Conservation (phyloP, 208 protist species). For the Trypanosoma cruzi region DNA sequence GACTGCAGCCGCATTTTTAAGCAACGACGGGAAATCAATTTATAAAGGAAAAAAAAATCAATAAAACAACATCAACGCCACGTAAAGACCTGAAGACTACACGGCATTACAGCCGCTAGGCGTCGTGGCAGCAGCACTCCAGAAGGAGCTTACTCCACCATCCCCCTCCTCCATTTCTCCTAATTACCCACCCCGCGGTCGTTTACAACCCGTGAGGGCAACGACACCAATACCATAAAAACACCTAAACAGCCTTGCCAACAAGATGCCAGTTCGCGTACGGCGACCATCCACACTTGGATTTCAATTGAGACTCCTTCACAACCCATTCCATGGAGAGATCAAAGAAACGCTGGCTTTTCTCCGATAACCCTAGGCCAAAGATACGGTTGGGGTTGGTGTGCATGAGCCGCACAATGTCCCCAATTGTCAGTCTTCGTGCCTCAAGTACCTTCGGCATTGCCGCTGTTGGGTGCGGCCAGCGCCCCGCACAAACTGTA, state of each 20-base stretch:
- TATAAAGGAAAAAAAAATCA: no score
- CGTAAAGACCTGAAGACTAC: no score
- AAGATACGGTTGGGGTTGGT: conserved; percentile 85
- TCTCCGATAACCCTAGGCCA: conserved; percentile 33
- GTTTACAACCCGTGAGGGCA: background rate
- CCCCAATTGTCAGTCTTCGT: conserved; percentile 35
- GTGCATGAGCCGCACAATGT: conserved; percentile 75
- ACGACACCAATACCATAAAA: background rate
- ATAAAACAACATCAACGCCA: no score
- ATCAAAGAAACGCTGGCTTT: conserved; percentile 49
- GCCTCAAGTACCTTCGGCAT: conserved; percentile 50
- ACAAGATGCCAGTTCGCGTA: conserved; percentile 78
- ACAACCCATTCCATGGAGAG: conserved; percentile 56
- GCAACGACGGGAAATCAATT: no score
- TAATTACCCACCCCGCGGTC: no score
- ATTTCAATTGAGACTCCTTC: conserved; percentile 59
- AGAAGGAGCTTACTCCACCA: no score
- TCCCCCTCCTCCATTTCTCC: no score
- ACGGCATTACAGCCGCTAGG: no score
- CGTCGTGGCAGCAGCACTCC: no score
- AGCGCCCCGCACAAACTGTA: conserved; percentile 55
- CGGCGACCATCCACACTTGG: conserved; percentile 87
- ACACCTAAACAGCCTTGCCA: conserved; percentile 43
- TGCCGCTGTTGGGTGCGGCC: conserved; percentile 67
- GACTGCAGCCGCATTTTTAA: no score